Conservation (phyloP, 2,329 filamentous ascomycete species). For the Aspergillus niger region DNA sequence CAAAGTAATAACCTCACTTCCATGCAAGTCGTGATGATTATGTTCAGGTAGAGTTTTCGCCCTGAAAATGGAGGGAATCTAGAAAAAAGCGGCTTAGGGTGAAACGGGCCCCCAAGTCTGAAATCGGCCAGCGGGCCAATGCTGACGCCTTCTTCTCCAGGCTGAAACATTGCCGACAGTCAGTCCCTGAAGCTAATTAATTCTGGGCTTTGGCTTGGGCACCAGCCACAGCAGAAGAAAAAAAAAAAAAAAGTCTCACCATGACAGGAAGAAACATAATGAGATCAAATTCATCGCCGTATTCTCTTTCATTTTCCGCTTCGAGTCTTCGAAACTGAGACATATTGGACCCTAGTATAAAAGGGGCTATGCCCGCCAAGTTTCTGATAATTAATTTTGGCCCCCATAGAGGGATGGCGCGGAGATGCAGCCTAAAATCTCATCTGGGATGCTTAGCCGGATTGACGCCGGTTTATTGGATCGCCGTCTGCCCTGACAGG, state of each 20-base stretch:
- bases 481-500: background rate
- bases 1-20: no score
- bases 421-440: background rate
- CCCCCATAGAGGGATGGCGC: background rate
- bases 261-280: no score
- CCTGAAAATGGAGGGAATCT: no score
- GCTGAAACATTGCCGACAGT: background rate
- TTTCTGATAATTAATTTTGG: background rate
- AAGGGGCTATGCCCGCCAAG: background rate
- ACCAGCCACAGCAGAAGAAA: background rate
- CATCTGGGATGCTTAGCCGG: background rate
- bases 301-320: no score
- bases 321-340: no score
- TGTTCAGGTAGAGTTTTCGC: no score
- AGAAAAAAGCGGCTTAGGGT: background rate
- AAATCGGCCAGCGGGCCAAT: background rate
- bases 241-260: background rate
- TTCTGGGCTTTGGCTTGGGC: background rate
- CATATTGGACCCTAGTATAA: background rate
- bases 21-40: no score
- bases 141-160: background rate
- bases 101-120: background rate
- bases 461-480: background rate
- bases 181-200: slow-evolving; percentile 7
- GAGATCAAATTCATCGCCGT: no score